Base-by-base conservation (phyloP, 163 green algal genomes). In the Scenedesmus sp. region DNA sequence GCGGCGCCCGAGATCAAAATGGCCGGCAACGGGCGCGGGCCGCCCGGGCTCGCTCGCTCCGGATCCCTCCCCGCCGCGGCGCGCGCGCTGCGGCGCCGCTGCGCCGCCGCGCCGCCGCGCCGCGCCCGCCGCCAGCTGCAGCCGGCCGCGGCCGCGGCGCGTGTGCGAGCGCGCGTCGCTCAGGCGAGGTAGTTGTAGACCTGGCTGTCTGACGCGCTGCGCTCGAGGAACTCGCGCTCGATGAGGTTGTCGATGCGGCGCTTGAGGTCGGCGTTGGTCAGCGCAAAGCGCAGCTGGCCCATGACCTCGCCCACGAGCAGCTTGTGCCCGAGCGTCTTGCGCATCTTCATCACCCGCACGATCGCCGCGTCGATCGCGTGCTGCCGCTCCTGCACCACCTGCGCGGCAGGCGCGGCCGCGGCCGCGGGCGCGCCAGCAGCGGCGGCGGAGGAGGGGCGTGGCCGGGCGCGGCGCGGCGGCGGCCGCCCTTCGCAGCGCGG, bases 241-340 rank as follows among this genome's bases (percentile, higher is more conserved):
- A 99, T 99, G 34, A 99, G 88, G 31, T 82, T 94, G 88, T 99
- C 96, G n/a, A 99, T 98, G 22, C 96, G 88, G 86, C 97, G 97
- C 87, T 99, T 99, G 9, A 99, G 89, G 78, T 99, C 96, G 0
- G 85, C 39, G 48, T 87, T 85, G 73, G 86, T 87, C 24, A 98
- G 88, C 24, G 93, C 92, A 84, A 99, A 99, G 77, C 95, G 94
- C 58, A 98, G 88, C 89, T 98, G 93, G 26, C 87, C 77, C 78
- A 95, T 83, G 22, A 98, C 91, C 86, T 99, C 94, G n/a, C 82
- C 83, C 34, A 98, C 89, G 48, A 99, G 89, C 80, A 95, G 84
- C 72, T 89, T 93, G 86, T 97, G 75, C 5, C 47, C 88, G 53
- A 99, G 88, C 75, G 92, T 83, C 70, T 89, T 93, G 84, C 96